Percentiles rank a stretch among this genome's conserved stretches.
phyloP scores from a whole-genome alignment of 106 monocot species.

The Dendrobium nobile region DNA sequence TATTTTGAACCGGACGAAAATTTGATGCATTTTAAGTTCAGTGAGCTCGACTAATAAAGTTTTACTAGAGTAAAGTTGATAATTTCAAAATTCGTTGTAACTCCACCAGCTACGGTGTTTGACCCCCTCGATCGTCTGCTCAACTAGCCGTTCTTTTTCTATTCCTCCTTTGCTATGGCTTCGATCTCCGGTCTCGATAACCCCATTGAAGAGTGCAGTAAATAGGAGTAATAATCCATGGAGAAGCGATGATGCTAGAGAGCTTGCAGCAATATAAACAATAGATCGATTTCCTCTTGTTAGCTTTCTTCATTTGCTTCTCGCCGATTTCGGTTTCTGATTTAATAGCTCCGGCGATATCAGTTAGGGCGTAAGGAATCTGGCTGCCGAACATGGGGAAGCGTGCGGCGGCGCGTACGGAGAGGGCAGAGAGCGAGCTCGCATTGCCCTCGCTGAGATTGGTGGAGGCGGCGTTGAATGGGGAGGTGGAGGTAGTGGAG shows the following conservation, averaged over 20 bases:
- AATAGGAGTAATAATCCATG: not conserved
- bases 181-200: not conserved
- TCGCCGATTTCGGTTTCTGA: not conserved
- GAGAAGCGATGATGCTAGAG: not conserved
- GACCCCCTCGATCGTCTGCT: not conserved
- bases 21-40: too few relatives aligned
- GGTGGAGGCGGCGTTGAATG: slow-evolving; percentile 38
- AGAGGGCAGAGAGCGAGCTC: slow-evolving; percentile 11
- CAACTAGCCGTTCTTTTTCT: not conserved
- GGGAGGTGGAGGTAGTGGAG: slow-evolving; percentile 27
- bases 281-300: not conserved
- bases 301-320: not conserved
- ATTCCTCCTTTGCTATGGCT: not conserved
- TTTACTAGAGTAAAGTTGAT: too few relatives aligned
- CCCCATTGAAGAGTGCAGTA: not conserved
- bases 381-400: not conserved
- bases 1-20: too few relatives aligned
- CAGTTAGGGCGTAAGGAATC: not conserved
- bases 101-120: not conserved
- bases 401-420: not conserved
- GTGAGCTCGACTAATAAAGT: too few relatives aligned
- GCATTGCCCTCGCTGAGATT: slow-evolving; percentile 28
- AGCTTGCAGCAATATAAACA: not conserved
- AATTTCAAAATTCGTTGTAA: too few relatives aligned
- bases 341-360: not conserved